Base-by-base conservation (phyloP, 2,329 filamentous ascomycete species). In the Penicillium sp. region DNA sequence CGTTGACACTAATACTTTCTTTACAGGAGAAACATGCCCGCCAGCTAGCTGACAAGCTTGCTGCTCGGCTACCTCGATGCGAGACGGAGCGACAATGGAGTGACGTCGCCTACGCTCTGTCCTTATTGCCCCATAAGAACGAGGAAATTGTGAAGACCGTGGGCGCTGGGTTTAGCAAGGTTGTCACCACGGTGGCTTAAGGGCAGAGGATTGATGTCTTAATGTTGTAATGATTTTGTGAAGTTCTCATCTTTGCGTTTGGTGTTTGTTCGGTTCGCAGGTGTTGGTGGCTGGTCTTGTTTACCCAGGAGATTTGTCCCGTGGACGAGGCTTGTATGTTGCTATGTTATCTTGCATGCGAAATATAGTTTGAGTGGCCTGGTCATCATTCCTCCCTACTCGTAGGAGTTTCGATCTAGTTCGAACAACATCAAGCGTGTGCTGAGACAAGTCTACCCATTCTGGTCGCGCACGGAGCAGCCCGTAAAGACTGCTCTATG, bases 41-140 rank as follows among this genome's bases (percentile, higher is more conserved):
- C 58, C 91, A 98, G 63, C 77, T 98, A 18, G 84, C 93, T 0
- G 85, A 91, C 47, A 98, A 98, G 68, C 75, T 98, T 46, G 90
- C 93, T 1, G 89, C 90, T 4, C 79, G 93, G 51, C 76, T 98
- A 30, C 75, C 79, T 1, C 79, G 91, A 32, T 96, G 90, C 59
- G 90, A 96, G 62, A 94, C 79, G 33, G 91, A 98, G 70, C 77
- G 90, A 49, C 90, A 97, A 63, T 98, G 93, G 93, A 94, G 91
- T 61, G 93, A 98, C 68, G 90, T 97, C 29, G 87, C 91, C 0
- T 98, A 89, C 71, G 90, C 90, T 3, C 70, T 98, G 44, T 88
- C 88, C 2, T 69, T 96, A 44, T 70, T 98, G 41, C 90, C 89
- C 59, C 93, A 98, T 54, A 73, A 73, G 53, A 70, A 70, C 39